Conservation (phyloP, 2,329 filamentous ascomycete species). For the Alternaria sp. region DNA sequence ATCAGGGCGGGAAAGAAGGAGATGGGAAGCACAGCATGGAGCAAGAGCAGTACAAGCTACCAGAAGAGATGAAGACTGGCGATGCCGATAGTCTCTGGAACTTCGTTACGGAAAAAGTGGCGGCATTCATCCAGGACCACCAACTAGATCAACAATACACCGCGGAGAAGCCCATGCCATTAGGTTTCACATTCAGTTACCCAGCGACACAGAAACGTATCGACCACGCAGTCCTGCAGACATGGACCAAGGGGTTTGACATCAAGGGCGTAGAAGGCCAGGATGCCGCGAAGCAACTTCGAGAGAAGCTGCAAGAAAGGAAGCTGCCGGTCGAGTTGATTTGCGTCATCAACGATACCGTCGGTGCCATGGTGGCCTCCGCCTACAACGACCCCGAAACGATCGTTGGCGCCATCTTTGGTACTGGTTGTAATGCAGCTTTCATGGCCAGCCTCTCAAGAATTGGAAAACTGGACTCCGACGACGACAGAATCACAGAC, state of each 20-base stretch:
- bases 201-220: slow-evolving; percentile 93
- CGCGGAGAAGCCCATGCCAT: slow-evolving; percentile 70
- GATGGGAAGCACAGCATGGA: slow-evolving; percentile 70
- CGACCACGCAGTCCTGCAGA: slow-evolving; percentile 88
- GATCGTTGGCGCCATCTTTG: slow-evolving; percentile 91
- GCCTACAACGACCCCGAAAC: slow-evolving; percentile 85
- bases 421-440: slow-evolving; percentile 91
- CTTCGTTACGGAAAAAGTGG: slow-evolving; percentile 89
- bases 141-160: slow-evolving; percentile 69
- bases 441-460: slow-evolving; percentile 87
- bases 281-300: slow-evolving; percentile 88
- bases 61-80: slow-evolving; percentile 87
- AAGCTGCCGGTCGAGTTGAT: slow-evolving; percentile 84
- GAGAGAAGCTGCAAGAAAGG: slow-evolving; percentile 74
- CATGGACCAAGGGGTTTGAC: slow-evolving; percentile 98
- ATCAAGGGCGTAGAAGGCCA: slow-evolving; percentile 89
- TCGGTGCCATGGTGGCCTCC: slow-evolving; percentile 87
- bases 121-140: slow-evolving; percentile 88
- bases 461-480: slow-evolving; percentile 72
- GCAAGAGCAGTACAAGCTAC: slow-evolving; percentile 95
- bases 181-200: slow-evolving; percentile 97
- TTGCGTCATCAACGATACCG: slow-evolving; percentile 91
- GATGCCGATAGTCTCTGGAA: slow-evolving; percentile 88
- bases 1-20: slow-evolving; percentile 75
- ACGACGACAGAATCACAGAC: slow-evolving; percentile 7